Percentiles rank a stretch among this genome's conserved stretches.
phyloP scores from a whole-genome alignment of 2,329 filamentous ascomycete genomes.

The Hypomyces rosellus region DNA sequence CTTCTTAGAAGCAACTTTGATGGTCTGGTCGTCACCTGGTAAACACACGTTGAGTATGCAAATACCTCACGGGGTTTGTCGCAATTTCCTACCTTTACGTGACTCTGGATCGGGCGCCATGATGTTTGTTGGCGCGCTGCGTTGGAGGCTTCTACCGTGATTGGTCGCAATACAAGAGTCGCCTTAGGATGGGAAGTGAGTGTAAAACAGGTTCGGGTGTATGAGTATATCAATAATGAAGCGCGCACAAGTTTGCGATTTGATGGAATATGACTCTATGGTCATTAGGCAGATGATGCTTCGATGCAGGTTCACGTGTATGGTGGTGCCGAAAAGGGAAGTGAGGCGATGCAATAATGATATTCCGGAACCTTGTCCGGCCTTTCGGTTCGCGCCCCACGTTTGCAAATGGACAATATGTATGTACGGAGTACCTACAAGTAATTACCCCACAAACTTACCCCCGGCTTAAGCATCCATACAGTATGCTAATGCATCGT shows the following conservation, averaged over 20 bases:
- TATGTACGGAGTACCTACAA: neutral
- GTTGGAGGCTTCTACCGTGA: neutral
- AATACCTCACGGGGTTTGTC: neutral
- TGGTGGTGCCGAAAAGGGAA: neutral
- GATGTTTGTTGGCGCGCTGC: neutral
- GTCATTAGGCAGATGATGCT: conserved; percentile 5
- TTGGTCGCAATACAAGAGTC: neutral
- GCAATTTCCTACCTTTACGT: conserved; percentile 24
- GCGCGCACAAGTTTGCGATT: neutral
- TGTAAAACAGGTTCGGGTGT: no score
- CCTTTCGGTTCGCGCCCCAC: neutral
- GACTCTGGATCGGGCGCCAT: conserved; percentile 18
- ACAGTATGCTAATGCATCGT: no score
- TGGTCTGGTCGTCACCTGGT: conserved; percentile 51
- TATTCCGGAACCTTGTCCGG: conserved; percentile 3
- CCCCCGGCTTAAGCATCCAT: no score
- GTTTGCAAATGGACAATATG: neutral
- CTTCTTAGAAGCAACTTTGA: conserved; percentile 57
- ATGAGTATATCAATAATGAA: no score
- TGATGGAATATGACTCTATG: neutral
- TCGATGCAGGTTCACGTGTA: conserved; percentile 9
- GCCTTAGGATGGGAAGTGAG: no score
- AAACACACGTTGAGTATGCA: neutral
- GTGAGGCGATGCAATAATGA: conserved; percentile 4
- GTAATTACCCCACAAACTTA: neutral